These are phyloP conservation scores for Didymella segeticola DNA, from an alignment of 2,329 filamentous ascomycete genomes.

Conservation along the genomic window DNA sequence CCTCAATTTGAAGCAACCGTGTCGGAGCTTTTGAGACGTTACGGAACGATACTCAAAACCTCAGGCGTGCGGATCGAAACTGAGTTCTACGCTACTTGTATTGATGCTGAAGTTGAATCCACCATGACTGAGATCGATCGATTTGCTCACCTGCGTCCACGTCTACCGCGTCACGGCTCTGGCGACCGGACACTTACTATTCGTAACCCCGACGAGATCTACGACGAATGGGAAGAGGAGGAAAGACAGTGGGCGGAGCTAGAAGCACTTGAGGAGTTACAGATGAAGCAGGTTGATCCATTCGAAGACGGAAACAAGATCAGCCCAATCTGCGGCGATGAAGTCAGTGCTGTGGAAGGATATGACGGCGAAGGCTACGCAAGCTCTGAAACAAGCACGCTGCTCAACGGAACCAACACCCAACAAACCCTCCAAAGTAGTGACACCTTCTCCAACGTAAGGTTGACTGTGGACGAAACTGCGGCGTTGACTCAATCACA, in stretches of 20 bases:
- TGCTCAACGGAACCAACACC: slow-evolving; percentile 23
- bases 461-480: slow-evolving; percentile 9
- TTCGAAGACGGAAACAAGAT: slow-evolving; percentile 9
- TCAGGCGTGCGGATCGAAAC: slow-evolving; percentile 23
- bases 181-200: slow-evolving; percentile 22
- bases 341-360: not conserved
- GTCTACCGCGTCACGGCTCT: not conserved
- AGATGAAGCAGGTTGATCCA: slow-evolving; percentile 16
- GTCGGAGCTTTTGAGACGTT: slow-evolving; percentile 19
- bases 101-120: slow-evolving; percentile 6
- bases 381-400: slow-evolving; percentile 27
- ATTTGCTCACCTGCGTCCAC: slow-evolving; percentile 34
- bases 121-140: slow-evolving; percentile 22
- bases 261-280: slow-evolving; percentile 9
- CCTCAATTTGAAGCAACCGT: slow-evolving; percentile 34
- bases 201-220: slow-evolving; percentile 32
- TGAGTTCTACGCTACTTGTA: slow-evolving; percentile 31
- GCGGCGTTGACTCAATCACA: slow-evolving; percentile 1
- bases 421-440: not conserved
- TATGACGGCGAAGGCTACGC: slow-evolving; percentile 18
- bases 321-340: not conserved
- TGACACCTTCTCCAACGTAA: slow-evolving; percentile 11
- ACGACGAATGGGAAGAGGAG: slow-evolving; percentile 28
- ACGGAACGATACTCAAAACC: slow-evolving; percentile 23
- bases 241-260: slow-evolving; percentile 22